These are phyloP conservation scores for Kluyveromyces siamensis DNA, from an alignment of 805 yeast species.

Conservation along the genomic window DNA sequence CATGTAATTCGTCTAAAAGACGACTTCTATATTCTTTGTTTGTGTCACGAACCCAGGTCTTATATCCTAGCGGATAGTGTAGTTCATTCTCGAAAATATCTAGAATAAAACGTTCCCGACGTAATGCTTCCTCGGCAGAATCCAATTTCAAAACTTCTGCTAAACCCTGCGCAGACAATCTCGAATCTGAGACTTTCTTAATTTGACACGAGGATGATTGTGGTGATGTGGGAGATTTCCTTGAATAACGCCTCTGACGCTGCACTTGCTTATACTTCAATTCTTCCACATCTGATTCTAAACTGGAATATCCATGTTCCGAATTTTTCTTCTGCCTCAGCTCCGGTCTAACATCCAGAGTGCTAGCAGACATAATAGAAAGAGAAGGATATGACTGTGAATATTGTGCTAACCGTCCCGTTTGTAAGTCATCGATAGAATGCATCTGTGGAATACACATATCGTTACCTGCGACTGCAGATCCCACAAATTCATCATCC, in stretches of 20 bases:
- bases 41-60: constrained; percentile 82
- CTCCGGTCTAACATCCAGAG: not conserved
- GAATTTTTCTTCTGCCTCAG: not conserved
- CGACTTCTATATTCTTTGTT: constrained; percentile 42
- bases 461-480: not conserved
- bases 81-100: constrained; percentile 46
- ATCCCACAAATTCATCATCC: not conserved
- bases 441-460: not conserved
- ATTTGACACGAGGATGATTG: not conserved
- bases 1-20: constrained; percentile 40
- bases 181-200: constrained; percentile 36
- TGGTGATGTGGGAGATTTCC: not conserved
- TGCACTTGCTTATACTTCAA: not conserved
- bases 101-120: constrained; percentile 44
- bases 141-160: constrained; percentile 41
- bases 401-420: not conserved
- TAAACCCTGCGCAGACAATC: constrained; percentile 49
- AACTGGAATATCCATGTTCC: not conserved
- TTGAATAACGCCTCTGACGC: constrained; percentile 1
- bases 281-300: not conserved
- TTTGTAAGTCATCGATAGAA: not conserved
- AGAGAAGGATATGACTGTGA: not conserved
- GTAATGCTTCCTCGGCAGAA: constrained; percentile 46
- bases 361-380: not conserved
- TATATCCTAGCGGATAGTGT: constrained; percentile 65